phyloP scores from a whole-genome alignment of 2,329 filamentous ascomycete genomes.

The Verticillium nonalfalfae region DNA sequence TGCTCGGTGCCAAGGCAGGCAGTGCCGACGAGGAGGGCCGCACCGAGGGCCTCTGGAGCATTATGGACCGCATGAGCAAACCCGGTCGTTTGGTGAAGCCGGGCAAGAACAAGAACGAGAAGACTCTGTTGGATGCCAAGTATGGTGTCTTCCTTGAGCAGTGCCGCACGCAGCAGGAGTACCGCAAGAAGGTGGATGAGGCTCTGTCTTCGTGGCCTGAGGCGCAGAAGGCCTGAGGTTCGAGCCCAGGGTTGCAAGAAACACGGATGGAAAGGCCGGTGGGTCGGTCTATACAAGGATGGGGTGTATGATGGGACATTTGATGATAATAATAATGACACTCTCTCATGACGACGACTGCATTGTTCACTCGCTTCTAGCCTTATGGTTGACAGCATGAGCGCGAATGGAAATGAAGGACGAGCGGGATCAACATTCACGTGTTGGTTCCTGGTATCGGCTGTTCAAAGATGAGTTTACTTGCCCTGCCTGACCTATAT shows the following conservation, averaged over 20 bases:
- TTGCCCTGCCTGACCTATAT: no score
- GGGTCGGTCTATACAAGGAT: neutral
- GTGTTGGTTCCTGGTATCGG: no score
- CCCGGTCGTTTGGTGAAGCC: conserved; percentile 79
- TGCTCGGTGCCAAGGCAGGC: conserved; percentile 96
- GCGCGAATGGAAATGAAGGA: no score
- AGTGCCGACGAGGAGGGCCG: conserved; percentile 70
- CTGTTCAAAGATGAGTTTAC: no score
- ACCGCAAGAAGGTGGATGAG: conserved; percentile 72
- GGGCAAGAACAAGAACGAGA: conserved; percentile 64
- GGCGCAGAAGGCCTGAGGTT: conserved; percentile 1
- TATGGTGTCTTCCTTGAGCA: conserved; percentile 95
- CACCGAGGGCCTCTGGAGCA: conserved; percentile 85
- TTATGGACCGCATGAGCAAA: conserved; percentile 98
- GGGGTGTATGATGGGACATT: conserved; percentile 1
- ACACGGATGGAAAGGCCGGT: neutral
- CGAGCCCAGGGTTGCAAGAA: no score
- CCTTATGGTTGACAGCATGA: no score
- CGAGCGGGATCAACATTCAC: no score
- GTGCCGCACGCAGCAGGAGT: conserved; percentile 77
- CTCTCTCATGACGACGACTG: neutral
- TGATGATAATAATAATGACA: conserved; percentile 3
- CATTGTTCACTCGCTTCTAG: no score
- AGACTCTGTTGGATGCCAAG: conserved; percentile 76
- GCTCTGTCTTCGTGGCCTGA: conserved; percentile 31